These are phyloP conservation scores for Mycena citricolor DNA, from an alignment of 1,284 basidiomycete genomes.

Conservation along the genomic window DNA sequence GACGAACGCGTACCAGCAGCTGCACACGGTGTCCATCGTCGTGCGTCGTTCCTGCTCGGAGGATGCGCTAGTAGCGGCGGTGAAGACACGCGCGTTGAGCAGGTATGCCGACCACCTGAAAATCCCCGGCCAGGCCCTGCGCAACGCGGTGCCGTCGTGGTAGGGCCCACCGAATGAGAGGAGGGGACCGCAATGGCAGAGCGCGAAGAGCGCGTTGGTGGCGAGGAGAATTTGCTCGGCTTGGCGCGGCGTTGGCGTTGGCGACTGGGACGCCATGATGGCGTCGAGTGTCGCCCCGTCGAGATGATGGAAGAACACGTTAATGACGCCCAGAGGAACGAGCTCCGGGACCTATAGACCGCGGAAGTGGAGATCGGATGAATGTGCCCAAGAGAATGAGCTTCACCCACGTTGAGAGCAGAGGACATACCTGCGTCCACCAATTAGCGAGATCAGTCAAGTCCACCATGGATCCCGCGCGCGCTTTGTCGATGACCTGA, in stretches of 20 bases:
- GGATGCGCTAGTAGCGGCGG: slow-evolving; percentile 18
- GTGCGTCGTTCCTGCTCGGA: slow-evolving; percentile 20
- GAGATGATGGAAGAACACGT: slow-evolving; percentile 31
- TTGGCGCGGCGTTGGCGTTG: too few species aligned
- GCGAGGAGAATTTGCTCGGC: slow-evolving; percentile 30
- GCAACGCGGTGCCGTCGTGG: slow-evolving; percentile 25
- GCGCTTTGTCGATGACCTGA: slow-evolving; percentile 27
- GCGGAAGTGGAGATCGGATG: slow-evolving; percentile 2
- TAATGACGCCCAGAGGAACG: slow-evolving; percentile 25
- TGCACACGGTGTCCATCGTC: slow-evolving; percentile 32
- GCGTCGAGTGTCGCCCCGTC: slow-evolving; percentile 25
- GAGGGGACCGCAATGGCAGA: slow-evolving; percentile 33
- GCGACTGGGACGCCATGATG: too few species aligned
- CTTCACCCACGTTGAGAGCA: too few species aligned
- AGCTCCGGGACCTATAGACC: slow-evolving; percentile 24
- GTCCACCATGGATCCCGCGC: slow-evolving; percentile 24
- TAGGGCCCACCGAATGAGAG: slow-evolving; percentile 23
- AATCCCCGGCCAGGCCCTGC: slow-evolving; percentile 35
- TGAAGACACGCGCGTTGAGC: slow-evolving; percentile 30
- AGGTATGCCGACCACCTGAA: slow-evolving; percentile 39
- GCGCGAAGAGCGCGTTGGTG: slow-evolving; percentile 33
- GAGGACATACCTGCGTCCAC: slow-evolving; percentile 28
- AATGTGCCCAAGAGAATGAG: neutral
- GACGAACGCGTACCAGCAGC: slow-evolving; percentile 31
- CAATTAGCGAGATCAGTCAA: slow-evolving; percentile 28